Conservation (phyloP, 106 monocot genomes). For the Gastrodia elata region DNA sequence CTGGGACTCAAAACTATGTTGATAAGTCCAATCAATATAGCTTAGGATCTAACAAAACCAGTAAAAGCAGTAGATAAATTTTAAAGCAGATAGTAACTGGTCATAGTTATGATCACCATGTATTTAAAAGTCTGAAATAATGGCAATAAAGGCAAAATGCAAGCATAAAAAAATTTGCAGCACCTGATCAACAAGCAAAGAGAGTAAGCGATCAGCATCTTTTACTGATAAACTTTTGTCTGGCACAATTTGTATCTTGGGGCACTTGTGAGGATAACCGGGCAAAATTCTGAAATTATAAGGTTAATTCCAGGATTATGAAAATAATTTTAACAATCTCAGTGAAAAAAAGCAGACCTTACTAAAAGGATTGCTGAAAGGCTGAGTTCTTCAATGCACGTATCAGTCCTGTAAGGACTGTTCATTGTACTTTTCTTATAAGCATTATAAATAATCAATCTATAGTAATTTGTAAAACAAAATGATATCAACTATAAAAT, state of each 20-base stretch:
- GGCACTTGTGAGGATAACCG: slow-evolving; percentile 91
- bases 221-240: slow-evolving; percentile 63
- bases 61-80: neutral
- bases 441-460: neutral
- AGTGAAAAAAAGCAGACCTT: slow-evolving; percentile 28
- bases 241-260: slow-evolving; percentile 58
- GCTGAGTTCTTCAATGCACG: slow-evolving; percentile 32
- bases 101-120: neutral
- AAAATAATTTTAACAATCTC: neutral
- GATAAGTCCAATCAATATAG: neutral
- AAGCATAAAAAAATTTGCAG: neutral
- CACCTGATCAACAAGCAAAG: slow-evolving; percentile 87
- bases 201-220: slow-evolving; percentile 48
- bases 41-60: neutral
- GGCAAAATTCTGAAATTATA: slow-evolving; percentile 48
- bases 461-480: slow-evolving; percentile 4
- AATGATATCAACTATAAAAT: neutral
- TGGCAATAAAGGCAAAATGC: neutral
- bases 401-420: slow-evolving; percentile 73
- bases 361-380: slow-evolving; percentile 61
- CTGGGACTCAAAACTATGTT: neutral
- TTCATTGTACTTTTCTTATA: slow-evolving; percentile 8
- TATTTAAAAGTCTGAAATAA: neutral
- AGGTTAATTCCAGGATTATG: slow-evolving; percentile 4
- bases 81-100: neutral